Conservation (phyloP, 176 grass and related monocot species). For the maize (Zea mays) region DNA sequence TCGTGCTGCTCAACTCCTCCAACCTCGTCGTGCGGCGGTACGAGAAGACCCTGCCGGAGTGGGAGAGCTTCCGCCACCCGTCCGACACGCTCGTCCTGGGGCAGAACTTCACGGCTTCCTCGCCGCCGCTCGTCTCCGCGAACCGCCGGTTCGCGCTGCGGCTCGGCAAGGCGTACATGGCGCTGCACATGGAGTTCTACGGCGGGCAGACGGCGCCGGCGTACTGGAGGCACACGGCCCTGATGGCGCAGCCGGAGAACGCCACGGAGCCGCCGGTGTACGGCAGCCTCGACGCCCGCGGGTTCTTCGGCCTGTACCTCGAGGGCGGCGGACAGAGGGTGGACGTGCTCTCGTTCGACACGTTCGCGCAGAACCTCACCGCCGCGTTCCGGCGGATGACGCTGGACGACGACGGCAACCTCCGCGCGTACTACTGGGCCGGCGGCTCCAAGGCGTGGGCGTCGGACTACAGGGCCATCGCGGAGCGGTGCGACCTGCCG, state of each 20-base stretch:
- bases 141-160: constrained; percentile 52
- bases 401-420: too few species aligned
- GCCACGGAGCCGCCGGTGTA: constrained; percentile 47
- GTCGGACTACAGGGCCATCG: too few species aligned
- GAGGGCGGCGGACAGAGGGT: constrained; percentile 9
- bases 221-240: constrained; percentile 58
- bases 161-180: constrained; percentile 42
- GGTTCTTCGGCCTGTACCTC: constrained; percentile 71
- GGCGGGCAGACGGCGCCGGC: constrained; percentile 19
- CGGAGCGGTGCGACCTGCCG: too few species aligned
- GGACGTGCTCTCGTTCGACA: constrained; percentile 65
- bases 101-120: constrained; percentile 59
- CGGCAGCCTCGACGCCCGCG: constrained; percentile 44
- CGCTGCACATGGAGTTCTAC: constrained; percentile 57
- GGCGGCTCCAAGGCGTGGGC: too few species aligned
- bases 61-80: constrained; percentile 66
- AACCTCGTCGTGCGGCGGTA: constrained; percentile 49
- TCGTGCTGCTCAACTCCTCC: constrained; percentile 58
- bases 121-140: constrained; percentile 46
- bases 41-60: background rate
- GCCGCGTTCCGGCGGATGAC: too few species aligned
- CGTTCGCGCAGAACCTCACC: constrained; percentile 42
- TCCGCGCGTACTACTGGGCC: too few species aligned
- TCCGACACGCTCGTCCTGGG: constrained; percentile 65
- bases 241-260: constrained; percentile 25